phyloP scores from a whole-genome alignment of 2,329 filamentous ascomycete genomes.

The Thelonectria rubi region DNA sequence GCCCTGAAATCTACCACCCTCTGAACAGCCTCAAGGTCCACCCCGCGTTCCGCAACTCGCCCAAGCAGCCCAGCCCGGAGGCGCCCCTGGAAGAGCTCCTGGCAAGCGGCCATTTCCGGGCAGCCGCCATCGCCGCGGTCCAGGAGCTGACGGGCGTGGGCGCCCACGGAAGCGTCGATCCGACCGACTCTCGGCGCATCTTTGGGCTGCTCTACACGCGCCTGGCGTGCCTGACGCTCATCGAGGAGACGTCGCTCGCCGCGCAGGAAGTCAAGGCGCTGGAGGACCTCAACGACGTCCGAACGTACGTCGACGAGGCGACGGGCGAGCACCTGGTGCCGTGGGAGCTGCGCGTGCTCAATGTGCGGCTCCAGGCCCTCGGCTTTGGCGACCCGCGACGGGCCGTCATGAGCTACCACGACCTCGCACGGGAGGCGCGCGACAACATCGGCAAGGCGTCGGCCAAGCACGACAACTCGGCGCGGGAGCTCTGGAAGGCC shows the following conservation, averaged over 20 bases:
- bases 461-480: conserved; percentile 58
- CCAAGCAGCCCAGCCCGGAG: conserved; percentile 68
- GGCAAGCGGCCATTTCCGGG: conserved; percentile 78
- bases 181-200: conserved; percentile 71
- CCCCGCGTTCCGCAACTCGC: conserved; percentile 73
- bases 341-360: conserved; percentile 85
- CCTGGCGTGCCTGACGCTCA: conserved; percentile 81
- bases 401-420: conserved; percentile 90
- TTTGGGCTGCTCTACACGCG: conserved; percentile 83
- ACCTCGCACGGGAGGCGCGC: conserved; percentile 82
- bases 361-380: conserved; percentile 84
- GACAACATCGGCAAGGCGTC: conserved; percentile 61
- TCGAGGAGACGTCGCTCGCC: conserved; percentile 75
- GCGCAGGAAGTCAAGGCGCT: conserved; percentile 72
- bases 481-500: conserved; percentile 72
- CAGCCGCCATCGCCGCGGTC: conserved; percentile 75
- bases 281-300: conserved; percentile 66
- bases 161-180: conserved; percentile 54
- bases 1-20: conserved; percentile 84
- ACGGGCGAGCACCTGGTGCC: conserved; percentile 75
- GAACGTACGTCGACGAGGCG: conserved; percentile 64
- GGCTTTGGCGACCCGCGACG: conserved; percentile 86
- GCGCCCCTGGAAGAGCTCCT: conserved; percentile 76
- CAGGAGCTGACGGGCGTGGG: conserved; percentile 65
- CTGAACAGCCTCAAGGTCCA: conserved; percentile 71